These are phyloP conservation scores for Geopyxis carbonaria DNA, from an alignment of 495 filamentous ascomycete genomes.

Conservation along the genomic window DNA sequence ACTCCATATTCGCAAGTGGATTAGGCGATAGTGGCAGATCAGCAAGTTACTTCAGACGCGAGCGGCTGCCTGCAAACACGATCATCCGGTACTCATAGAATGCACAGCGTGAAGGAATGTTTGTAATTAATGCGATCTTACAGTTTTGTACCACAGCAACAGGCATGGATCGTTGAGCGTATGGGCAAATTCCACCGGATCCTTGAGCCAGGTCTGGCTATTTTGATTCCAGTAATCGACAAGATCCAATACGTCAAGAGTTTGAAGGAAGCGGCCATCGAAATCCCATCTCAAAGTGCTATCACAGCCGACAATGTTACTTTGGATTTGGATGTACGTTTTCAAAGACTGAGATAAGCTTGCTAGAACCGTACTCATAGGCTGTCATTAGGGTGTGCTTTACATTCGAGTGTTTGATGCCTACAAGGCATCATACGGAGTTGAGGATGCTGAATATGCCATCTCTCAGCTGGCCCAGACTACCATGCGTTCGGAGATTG, in stretches of 20 bases:
- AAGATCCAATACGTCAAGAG: slow-evolving; percentile 96
- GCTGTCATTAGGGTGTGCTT: slow-evolving; percentile 44
- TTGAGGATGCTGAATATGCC: slow-evolving; percentile 96
- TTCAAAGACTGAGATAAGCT: too few species aligned
- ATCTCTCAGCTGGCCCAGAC: slow-evolving; percentile 96
- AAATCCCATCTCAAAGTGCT: slow-evolving; percentile 89
- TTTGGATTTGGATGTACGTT: slow-evolving; percentile 56
- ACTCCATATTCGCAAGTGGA: not conserved
- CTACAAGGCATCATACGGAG: slow-evolving; percentile 95
- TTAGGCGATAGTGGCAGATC: not conserved
- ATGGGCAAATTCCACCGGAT: slow-evolving; percentile 96
- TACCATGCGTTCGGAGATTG: slow-evolving; percentile 96
- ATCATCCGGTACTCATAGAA: slow-evolving; percentile 43
- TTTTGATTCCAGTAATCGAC: slow-evolving; percentile 80
- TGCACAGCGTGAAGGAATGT: not conserved
- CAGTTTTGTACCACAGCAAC: slow-evolving; percentile 88
- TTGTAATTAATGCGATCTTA: not conserved
- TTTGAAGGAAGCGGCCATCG: slow-evolving; percentile 86
- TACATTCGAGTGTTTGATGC: slow-evolving; percentile 94
- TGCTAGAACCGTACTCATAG: not conserved
- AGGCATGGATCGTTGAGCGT: slow-evolving; percentile 97
- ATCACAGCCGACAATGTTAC: slow-evolving; percentile 99
- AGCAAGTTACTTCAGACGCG: slow-evolving; percentile 40
- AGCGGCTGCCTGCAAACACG: slow-evolving; percentile 71
- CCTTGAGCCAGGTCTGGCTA: slow-evolving; percentile 73